A percentile compares a stretch with the other conserved stretches of the same genome.
phyloP scores from a whole-genome alignment of 108 stramenopile species.

The Cyclotella distinguenda region DNA sequence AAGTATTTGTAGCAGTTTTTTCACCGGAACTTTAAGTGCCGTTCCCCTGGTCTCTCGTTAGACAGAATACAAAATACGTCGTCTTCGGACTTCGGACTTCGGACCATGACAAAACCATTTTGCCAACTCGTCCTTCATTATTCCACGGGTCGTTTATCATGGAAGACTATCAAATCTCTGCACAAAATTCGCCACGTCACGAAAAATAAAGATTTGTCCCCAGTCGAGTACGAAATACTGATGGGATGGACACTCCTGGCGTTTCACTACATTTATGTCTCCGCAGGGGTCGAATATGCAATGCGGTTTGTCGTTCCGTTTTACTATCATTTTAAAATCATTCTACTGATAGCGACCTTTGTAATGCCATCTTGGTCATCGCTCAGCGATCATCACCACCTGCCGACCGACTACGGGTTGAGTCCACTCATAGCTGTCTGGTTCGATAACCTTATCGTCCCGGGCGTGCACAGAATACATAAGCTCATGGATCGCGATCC shows the following conservation, averaged over 20 bases:
- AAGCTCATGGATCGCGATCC: conserved; percentile 44
- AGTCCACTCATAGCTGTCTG: conserved; percentile 34
- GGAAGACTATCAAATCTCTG: conserved; percentile 51
- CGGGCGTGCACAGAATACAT: conserved; percentile 41
- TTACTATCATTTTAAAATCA: conserved; percentile 49
- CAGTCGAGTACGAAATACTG: conserved; percentile 46
- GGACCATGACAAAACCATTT: conserved; percentile 40
- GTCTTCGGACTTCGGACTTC: too few relatives aligned
- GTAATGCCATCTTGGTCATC: conserved; percentile 26
- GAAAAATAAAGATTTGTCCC: conserved; percentile 10
- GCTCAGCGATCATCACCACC: not conserved
- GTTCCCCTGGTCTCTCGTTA: too few relatives aligned
- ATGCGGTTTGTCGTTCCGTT: conserved; percentile 44
- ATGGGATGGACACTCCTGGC: conserved; percentile 52
- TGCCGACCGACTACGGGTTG: conserved; percentile 6
- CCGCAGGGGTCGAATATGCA: conserved; percentile 29
- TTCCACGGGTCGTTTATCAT: conserved; percentile 44
- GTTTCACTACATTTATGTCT: conserved; percentile 40
- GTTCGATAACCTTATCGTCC: conserved; percentile 47
- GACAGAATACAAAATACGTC: too few relatives aligned
- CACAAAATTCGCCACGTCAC: conserved; percentile 15
- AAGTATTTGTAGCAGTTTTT: too few relatives aligned
- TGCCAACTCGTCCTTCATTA: conserved; percentile 44
- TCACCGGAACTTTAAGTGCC: too few relatives aligned
- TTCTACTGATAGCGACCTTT: conserved; percentile 42